phyloP scores from a whole-genome alignment of 1,139 yeast genomes.

The Geotrichum europaeum region DNA sequence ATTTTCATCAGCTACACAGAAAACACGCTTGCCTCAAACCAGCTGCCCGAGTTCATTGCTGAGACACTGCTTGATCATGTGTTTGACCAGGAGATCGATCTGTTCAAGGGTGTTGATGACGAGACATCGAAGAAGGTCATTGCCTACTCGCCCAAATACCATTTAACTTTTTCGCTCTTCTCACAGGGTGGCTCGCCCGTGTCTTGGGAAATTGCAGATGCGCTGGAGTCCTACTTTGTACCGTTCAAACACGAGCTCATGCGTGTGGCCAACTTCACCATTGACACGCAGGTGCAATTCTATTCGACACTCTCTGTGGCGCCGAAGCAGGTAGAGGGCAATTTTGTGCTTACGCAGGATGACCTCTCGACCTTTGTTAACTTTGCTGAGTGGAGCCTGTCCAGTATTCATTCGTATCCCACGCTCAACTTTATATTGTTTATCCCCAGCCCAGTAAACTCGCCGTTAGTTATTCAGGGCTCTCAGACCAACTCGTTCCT shows the following conservation, averaged over 20 bases:
- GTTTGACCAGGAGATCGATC: conserved; percentile 44
- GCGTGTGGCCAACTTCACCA: conserved; percentile 57
- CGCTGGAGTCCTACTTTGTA: conserved; percentile 41
- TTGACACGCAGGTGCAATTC: conserved; percentile 75
- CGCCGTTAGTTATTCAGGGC: conserved; percentile 35
- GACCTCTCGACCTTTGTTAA: conserved; percentile 68
- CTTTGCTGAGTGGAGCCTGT: conserved; percentile 70
- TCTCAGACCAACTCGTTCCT: conserved; percentile 56
- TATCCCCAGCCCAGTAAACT: conserved; percentile 47
- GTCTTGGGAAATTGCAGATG: conserved; percentile 51
- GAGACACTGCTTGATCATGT: conserved; percentile 49
- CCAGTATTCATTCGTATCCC: conserved; percentile 45
- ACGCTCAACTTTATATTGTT: conserved; percentile 65
- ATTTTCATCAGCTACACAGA: conserved; percentile 40
- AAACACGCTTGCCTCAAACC: conserved; percentile 45
- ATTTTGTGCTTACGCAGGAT: conserved; percentile 26
- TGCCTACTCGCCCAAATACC: conserved; percentile 56
- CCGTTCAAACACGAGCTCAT: conserved; percentile 41
- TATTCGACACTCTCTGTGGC: conserved; percentile 43
- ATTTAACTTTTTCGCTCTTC: conserved; percentile 59
- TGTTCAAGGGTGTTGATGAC: conserved; percentile 19
- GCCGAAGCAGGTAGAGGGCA: conserved; percentile 15
- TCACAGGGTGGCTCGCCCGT: conserved; percentile 50
- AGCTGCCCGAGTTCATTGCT: conserved; percentile 49
- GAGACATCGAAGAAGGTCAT: conserved; percentile 18